Conservation (phyloP, 257 asterid species). For the Capsicum chinense region DNA sequence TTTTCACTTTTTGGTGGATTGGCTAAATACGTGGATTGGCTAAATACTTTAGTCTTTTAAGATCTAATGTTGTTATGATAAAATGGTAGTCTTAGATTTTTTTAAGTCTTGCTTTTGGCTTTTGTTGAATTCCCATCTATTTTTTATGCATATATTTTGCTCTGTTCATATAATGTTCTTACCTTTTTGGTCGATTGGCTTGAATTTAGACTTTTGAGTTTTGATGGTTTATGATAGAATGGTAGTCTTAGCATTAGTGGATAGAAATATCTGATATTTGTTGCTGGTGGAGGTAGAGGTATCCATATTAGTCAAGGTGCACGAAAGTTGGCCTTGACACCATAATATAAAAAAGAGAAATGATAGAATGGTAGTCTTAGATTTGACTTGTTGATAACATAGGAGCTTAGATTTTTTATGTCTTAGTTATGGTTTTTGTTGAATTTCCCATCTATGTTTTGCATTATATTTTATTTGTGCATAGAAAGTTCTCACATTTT, state of each 20-base stretch:
- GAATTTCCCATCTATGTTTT: not conserved
- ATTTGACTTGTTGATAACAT: too few species aligned
- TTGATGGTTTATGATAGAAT: slow-evolving; percentile 15
- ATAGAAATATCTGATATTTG: too few species aligned
- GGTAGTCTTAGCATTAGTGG: not conserved
- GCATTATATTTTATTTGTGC: not conserved
- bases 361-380: not conserved
- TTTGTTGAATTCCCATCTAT: not conserved
- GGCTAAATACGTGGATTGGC: not conserved
- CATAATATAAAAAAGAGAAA: too few species aligned
- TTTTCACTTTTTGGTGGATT: not conserved
- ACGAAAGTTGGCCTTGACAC: too few species aligned
- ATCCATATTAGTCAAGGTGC: too few species aligned
- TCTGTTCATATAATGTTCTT: not conserved
- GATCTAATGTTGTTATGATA: too few species aligned
- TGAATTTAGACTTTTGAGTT: not conserved
- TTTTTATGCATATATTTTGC: not conserved
- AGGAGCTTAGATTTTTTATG: not conserved
- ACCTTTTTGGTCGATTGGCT: slow-evolving; percentile 11
- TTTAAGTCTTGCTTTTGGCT: too few species aligned
- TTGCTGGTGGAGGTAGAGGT: too few species aligned
- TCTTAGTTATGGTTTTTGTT: not conserved
- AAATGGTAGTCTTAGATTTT: not conserved
- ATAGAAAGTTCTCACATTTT: not conserved
- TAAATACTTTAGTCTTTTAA: not conserved